Base-by-base conservation (phyloP, 2,329 filamentous ascomycete genomes). In the Amesomyces nigricolor region DNA sequence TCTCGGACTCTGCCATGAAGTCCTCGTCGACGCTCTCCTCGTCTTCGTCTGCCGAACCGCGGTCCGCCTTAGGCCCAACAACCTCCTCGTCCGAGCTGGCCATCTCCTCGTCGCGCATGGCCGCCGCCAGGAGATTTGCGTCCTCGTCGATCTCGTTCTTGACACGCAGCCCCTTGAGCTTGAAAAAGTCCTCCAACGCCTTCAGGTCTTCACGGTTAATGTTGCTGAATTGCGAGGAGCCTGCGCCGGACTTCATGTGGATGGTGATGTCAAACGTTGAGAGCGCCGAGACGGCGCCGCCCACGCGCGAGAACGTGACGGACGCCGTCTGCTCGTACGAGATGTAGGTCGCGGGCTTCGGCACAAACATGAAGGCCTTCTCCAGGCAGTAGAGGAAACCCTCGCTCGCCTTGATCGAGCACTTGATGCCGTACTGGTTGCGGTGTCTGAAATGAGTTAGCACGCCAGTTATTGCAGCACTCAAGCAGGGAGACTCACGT, bases 71-170 rank as follows among this genome's bases (percentile, higher is more conserved):
- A 58, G 72, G 81, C 29, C 78, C 83, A 7, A 86, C 87, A 42
- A 88, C 86, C 61, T 91, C 88, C 58, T 95, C 91, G 63, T 95
- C 91, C 26, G 88, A 92, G 61, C 85, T 87, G 64, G 85, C 87
- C 72, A 95, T 87, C 67, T 85, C 89, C 61, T 94, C 87, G 64
- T 95, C 86, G 58, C 90, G 82, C 58, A 96, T 81, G 19, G 90
- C 91, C 10, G 89, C 88, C 32, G 89, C 88, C 57, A 96, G 81
- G 54, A 82, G 63, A 69, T 88, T 85, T 69, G 89, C 88, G 64
- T 99, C 94, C 69, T 96, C 94, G 59, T 95, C 87, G 76, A 99
- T 96, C 74, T 99, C 94, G 71, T 99, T 99, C 85, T 96, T 97
- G 55, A 95, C 91, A 53, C 92, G 89, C 67, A 99, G 81, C 58